phyloP scores from a whole-genome alignment of 2,329 filamentous ascomycete species.

The Akanthomyces uredinophilus region DNA sequence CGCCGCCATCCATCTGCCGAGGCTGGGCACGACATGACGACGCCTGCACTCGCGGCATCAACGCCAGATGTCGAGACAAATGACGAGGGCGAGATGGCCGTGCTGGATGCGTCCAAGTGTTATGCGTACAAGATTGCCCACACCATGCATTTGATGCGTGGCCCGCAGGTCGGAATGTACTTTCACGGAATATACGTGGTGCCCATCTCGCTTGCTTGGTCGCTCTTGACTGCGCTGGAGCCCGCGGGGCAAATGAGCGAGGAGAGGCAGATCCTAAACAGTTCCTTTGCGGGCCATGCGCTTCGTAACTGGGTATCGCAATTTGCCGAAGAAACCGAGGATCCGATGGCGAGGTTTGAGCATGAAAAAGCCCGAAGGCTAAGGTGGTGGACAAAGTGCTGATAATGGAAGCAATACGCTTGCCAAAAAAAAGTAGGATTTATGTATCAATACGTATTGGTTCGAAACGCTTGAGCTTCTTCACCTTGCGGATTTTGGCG shows the following conservation, averaged over 20 bases:
- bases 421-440: too few relatives aligned
- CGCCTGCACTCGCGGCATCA: neutral
- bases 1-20: too few relatives aligned
- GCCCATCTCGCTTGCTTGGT: neutral
- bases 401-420: too few relatives aligned
- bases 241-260: neutral
- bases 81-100: neutral
- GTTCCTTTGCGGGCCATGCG: neutral
- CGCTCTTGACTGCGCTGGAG: neutral
- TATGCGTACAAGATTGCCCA: neutral
- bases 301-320: neutral
- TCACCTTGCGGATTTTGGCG: too few relatives aligned
- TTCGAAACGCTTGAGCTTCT: too few relatives aligned
- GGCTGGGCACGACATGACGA: too few relatives aligned
- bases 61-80: neutral
- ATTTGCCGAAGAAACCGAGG: neutral
- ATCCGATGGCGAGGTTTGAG: neutral
- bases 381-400: neutral
- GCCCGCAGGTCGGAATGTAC: neutral
- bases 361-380: neutral
- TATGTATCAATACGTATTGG: too few relatives aligned
- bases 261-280: neutral
- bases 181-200: neutral
- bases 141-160: neutral
- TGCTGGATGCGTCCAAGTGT: neutral